phyloP scores from a whole-genome alignment of 1,139 yeast genomes.

The Blastobotrys niveus region DNA sequence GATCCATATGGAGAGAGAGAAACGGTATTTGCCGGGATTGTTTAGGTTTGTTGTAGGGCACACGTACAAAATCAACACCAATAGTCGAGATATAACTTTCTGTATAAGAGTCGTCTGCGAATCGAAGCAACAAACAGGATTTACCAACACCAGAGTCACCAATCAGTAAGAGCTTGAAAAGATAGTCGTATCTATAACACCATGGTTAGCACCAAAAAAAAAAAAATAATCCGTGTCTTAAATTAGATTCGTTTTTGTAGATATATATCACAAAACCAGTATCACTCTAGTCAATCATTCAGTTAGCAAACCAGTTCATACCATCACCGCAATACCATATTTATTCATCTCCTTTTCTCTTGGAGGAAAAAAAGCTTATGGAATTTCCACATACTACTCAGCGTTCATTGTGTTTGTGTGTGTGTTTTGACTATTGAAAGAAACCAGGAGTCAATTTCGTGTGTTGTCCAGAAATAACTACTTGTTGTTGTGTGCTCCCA shows the following conservation, averaged over 20 bases:
- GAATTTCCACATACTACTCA: conserved; percentile 19
- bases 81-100: conserved; percentile 96
- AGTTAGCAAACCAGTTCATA: no score
- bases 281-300: no score
- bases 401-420: conserved; percentile 19
- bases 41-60: no score
- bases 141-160: conserved; percentile 99
- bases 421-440: no score
- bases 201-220: not conserved
- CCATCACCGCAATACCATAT: no score
- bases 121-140: conserved; percentile 87
- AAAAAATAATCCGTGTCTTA: no score
- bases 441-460: no score
- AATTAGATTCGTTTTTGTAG: not conserved
- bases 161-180: conserved; percentile 86
- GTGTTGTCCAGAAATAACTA: no score
- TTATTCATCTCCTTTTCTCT: no score
- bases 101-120: conserved; percentile 96
- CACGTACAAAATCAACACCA: conserved; percentile 76
- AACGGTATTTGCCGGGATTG: no score
- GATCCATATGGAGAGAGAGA: no score
- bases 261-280: no score
- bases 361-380: not conserved
- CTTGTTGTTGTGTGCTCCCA: not conserved
- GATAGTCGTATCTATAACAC: conserved; percentile 80